Evolutionary conservation across 352 stramenopile genomes (phyloP).

Genomic region (Hyaloperonospora brassicae): DNA sequence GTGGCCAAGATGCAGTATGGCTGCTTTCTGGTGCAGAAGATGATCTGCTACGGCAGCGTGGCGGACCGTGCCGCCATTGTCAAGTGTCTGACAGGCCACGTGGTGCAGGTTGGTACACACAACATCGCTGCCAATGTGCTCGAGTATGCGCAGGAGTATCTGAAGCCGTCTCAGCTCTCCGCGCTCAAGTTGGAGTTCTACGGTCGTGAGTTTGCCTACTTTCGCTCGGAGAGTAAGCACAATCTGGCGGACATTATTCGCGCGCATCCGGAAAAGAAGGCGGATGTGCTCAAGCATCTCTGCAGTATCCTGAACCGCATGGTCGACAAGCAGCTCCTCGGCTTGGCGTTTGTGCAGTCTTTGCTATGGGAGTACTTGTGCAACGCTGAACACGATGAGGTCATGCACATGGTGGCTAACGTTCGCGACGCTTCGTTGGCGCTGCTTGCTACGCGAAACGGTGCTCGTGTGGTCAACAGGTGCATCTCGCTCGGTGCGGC

Average conservation of each 20-base stretch:
- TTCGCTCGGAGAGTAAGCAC: slow-evolving; percentile 76
- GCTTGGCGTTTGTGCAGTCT: slow-evolving; percentile 83
- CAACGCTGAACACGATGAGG: slow-evolving; percentile 67
- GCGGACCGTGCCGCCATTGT: slow-evolving; percentile 71
- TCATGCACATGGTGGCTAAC: slow-evolving; percentile 81
- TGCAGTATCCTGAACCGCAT: slow-evolving; percentile 73
- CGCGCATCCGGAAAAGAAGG: slow-evolving; percentile 60
- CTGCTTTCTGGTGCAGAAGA: slow-evolving; percentile 95
- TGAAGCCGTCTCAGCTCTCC: slow-evolving; percentile 81
- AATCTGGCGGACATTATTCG: slow-evolving; percentile 67
- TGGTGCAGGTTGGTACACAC: slow-evolving; percentile 90
- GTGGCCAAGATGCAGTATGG: slow-evolving; percentile 95
- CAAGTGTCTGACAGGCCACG: slow-evolving; percentile 90
- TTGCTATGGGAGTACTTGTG: slow-evolving; percentile 87
- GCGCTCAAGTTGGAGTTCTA: slow-evolving; percentile 86
- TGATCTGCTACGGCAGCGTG: slow-evolving; percentile 91
- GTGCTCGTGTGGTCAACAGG: slow-evolving; percentile 80
- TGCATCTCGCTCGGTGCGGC: slow-evolving; percentile 73
- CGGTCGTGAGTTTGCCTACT: slow-evolving; percentile 85
- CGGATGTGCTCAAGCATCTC: slow-evolving; percentile 67
- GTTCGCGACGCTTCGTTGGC: slow-evolving; percentile 80
- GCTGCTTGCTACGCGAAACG: slow-evolving; percentile 81
- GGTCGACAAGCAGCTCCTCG: slow-evolving; percentile 84
- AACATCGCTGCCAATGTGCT: slow-evolving; percentile 91
- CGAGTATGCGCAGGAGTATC: slow-evolving; percentile 85